Base-by-base conservation (phyloP, 179 eudicot genomes). In the Beta corolliflora region DNA sequence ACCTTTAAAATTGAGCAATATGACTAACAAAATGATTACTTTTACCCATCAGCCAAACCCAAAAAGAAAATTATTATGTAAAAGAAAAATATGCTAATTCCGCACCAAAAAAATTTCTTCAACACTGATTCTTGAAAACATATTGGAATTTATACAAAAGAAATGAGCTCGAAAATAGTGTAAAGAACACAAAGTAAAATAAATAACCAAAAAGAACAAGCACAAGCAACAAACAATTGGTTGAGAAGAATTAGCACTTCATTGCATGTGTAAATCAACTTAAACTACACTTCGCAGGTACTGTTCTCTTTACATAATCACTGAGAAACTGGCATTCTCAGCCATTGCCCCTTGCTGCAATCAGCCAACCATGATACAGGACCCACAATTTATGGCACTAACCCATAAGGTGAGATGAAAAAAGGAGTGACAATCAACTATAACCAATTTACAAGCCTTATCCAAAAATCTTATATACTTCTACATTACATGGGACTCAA, bases 381-480 rank as follows among this genome's bases (percentile, higher is more conserved):
- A 76, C 82, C 70, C 53, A 52, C 75, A 52, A 46, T 44, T 50
- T 79, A 80, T 80, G 77, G 64, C 63, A 54, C 77, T 44, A 60
- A 64, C 55, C 83, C 69, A 50, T 71, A 64, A 52, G 44, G 25
- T 64, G 23, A 45, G 31, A 67, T 45, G n/a, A 13, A 29, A 75
- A 50, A 71, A 72, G 52, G 36, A 73, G 73, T 21, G 56, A 77
- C 77, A 78, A 81, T 77, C 70, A 76, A 63, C 87, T 84, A 77
- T 84, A 64, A 77, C 79, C 82, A 83, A 70, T 83, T 76, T 83
- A 84, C 86, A 84, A 52, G 78, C 68, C 78, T 77, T 77, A 18
- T 73, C 77, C 84, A 73, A 84, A 81, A 84, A 84, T 73, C 87
- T 84, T 81, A 84, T 81, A 59, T 84, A 81, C 87, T 79, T 65